Base-by-base conservation (phyloP, 2,329 filamentous ascomycete species). In the Calonectria montana region DNA sequence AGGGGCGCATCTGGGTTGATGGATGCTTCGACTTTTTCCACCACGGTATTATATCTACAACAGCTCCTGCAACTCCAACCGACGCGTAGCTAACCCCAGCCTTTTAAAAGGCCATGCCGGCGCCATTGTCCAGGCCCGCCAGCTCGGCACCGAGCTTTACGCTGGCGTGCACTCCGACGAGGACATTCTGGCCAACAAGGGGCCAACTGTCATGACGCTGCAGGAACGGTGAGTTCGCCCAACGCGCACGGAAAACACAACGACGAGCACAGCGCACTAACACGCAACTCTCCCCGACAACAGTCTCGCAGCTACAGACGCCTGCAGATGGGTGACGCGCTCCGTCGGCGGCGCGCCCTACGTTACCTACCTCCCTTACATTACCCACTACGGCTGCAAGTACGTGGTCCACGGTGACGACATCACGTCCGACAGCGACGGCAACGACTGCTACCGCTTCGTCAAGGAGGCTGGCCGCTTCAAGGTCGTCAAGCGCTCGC, bases 1-100 rank as follows among this genome's bases (percentile, higher is more conserved):
- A 91, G 31, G 91, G 94, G 79, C 92, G 96, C 76, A 94, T 99
- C 80, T 99, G 97, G 97, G 94, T 99, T 29, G 97, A 99, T 83
- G 97, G 97, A 74, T 99, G 97, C 88, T 99, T 98, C 86, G 97
- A 99, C 87, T 99, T 99, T 85, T 97, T 96, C 86, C 97, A 99
- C 83, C 97, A 98, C 83, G 97, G 94, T 95, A 84, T 76, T 78
- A 39, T 12, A 4, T 35, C 13, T 53, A 25, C 29, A 25, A n/a
- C 64, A 45, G 31, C 31, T 35, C 57, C 35, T 48, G 16, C 29
- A 18, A 25, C 8, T 1, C 0, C 2, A 0, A 1, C 1, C 8
- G 10, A 21, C 9, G 31, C 35, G 21, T 31, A 3, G 21, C 61
- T 41, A n/a, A 66, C 61, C 29, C 59, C n/a, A 62, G 1, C 3